A percentile compares a stretch with the other conserved stretches of the same genome.
These are phyloP conservation scores for Heritiera littoralis DNA, from an alignment of 345 rosid genomes.

Conservation along the genomic window DNA sequence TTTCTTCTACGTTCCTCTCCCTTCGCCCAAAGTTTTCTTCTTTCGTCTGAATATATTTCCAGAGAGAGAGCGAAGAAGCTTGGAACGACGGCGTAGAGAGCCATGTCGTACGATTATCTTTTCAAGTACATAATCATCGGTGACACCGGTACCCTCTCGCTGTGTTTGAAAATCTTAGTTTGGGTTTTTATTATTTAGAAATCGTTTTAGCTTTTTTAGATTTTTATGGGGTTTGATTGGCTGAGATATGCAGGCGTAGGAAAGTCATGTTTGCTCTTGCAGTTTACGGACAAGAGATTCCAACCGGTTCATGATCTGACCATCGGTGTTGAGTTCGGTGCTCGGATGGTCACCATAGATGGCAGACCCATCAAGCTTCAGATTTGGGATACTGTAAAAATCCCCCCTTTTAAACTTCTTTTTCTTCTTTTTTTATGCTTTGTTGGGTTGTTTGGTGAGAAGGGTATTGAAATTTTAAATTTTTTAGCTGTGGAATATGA, in stretches of 20 bases:
- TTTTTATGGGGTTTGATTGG: neutral
- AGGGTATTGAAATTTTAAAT: neutral
- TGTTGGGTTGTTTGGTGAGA: neutral
- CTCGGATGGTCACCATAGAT: slow-evolving; percentile 75
- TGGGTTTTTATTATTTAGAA: neutral
- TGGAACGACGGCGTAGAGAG: neutral
- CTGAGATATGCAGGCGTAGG: slow-evolving; percentile 52
- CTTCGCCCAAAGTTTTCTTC: neutral
- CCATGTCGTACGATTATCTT: slow-evolving; percentile 72
- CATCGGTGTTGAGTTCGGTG: slow-evolving; percentile 76
- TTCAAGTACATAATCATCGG: slow-evolving; percentile 75
- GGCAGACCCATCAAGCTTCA: slow-evolving; percentile 67
- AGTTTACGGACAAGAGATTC: slow-evolving; percentile 77
- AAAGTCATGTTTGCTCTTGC: slow-evolving; percentile 66
- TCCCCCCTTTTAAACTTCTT: neutral
- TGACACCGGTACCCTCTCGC: neutral
- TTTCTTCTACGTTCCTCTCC: neutral
- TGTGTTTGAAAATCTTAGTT: neutral
- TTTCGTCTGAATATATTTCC: neutral
- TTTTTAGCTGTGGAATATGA: neutral
- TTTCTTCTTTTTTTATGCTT: neutral
- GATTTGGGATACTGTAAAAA: slow-evolving; percentile 68
- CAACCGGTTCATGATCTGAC: slow-evolving; percentile 78
- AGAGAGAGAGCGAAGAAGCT: neutral
- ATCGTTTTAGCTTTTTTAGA: neutral